A percentile compares a stretch with the other conserved stretches of the same genome.
Conservation (phyloP, 2,329 filamentous ascomycete species). For the Penicillium sp. region DNA sequence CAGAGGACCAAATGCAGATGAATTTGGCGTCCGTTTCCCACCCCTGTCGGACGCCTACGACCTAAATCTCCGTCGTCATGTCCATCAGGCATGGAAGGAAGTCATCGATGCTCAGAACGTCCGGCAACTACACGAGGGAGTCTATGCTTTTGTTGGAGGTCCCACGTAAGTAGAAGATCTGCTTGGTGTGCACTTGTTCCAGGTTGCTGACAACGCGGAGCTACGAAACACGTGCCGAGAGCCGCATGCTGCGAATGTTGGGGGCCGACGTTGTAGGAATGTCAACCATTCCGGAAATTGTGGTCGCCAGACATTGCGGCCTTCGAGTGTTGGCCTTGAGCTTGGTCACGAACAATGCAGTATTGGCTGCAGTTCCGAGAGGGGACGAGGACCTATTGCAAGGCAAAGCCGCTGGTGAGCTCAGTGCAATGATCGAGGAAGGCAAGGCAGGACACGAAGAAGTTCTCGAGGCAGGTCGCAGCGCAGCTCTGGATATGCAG, state of each 20-base stretch:
- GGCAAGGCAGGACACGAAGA: slow-evolving; percentile 65
- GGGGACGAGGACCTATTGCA: slow-evolving; percentile 58
- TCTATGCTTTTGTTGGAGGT: slow-evolving; percentile 64
- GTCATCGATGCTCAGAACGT: slow-evolving; percentile 46
- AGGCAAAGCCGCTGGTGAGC: slow-evolving; percentile 48
- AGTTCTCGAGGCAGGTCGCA: slow-evolving; percentile 59
- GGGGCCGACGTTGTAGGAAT: slow-evolving; percentile 69
- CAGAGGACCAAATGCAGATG: slow-evolving; percentile 60
- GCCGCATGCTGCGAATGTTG: slow-evolving; percentile 58
- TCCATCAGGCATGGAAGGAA: slow-evolving; percentile 57
- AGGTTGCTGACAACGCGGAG: slow-evolving; percentile 30
- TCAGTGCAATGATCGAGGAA: slow-evolving; percentile 55
- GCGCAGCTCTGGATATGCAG: slow-evolving; percentile 63
- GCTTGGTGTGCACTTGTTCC: neutral
- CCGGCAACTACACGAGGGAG: slow-evolving; percentile 60
- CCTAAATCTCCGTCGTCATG: slow-evolving; percentile 56
- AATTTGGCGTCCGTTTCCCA: slow-evolving; percentile 62
- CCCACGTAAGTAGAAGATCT: slow-evolving; percentile 51
- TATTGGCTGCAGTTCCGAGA: slow-evolving; percentile 57
- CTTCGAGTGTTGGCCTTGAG: slow-evolving; percentile 63
- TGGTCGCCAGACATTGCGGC: slow-evolving; percentile 63
- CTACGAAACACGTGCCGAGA: slow-evolving; percentile 65
- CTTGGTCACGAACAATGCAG: slow-evolving; percentile 63
- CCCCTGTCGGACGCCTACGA: slow-evolving; percentile 65
- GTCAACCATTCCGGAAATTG: slow-evolving; percentile 67